Base-by-base conservation (phyloP, 805 yeast genomes). In the Ogataea chonburiensis region DNA sequence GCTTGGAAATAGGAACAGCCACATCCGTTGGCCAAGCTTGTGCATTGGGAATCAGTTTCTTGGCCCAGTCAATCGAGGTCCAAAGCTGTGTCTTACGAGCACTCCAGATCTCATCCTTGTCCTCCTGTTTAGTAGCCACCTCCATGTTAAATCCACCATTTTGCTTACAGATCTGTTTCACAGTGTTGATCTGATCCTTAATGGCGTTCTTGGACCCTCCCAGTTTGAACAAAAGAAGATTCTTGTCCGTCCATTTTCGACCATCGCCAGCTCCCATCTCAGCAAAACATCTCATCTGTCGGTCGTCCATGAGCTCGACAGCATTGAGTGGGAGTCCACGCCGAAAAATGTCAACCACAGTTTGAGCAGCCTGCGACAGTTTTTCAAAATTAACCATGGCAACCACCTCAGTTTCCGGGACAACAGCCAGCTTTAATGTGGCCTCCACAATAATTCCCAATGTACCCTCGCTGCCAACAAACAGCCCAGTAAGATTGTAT, bases 391-490 rank as follows among this genome's bases (percentile, higher is more conserved):
- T 65, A 5, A 81, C 78, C 22, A 85, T 75, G 9, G 81, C 81
- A 18, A 85, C 84, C 42, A 75, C 73, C 53, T 84, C 88, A 14
- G 65, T 47, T 48, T 66, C 68, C 2, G 89, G 88, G 38, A 67
- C 71, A n/a, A 79, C 84, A 41, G 77, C 75, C 28, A 83, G 61
- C 50, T 75, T 79, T 33, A 83, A 63, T 0, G 88, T 82, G 5
- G 83, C 84, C 47, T 83, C 87, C 1, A 87, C 82, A 24, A 83
- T 77, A 16, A 83, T 69, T 1, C 89, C 91, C 43, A 83, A 58
- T 0, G 91, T 83, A 2, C 91, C 91, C 52, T 83, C 91, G 33
- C 81, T 70, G 0, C 91, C 91, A 29, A 79, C 67, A 52, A 83
- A 80, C 40, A 83, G 56, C 7, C 82, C 80, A 37, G 82, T 84